These are phyloP conservation scores for Yamadazyma atlantica DNA, from an alignment of 1,139 yeast genomes.

Conservation along the genomic window DNA sequence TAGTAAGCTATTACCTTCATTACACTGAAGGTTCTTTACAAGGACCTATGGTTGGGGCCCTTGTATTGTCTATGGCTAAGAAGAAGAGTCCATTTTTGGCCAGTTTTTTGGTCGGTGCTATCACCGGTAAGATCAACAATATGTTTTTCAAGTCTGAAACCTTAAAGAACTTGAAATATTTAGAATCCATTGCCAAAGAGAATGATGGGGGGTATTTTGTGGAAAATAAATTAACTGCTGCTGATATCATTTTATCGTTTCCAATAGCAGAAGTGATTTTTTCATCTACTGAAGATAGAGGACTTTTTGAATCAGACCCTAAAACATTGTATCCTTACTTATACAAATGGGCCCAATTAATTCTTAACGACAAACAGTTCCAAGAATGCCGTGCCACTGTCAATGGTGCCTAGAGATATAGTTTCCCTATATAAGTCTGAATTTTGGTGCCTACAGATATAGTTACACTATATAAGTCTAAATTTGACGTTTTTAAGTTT, in stretches of 20 bases:
- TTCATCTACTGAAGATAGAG: constrained; percentile 14
- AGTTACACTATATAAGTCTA: not conserved
- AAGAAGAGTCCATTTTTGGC: constrained; percentile 30
- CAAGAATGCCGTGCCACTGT: constrained; percentile 16
- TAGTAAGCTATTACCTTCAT: constrained; percentile 36
- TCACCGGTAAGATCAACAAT: constrained; percentile 26
- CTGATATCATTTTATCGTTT: constrained; percentile 38
- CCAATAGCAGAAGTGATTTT: constrained; percentile 26
- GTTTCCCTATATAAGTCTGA: not conserved
- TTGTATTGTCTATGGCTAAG: constrained; percentile 28
- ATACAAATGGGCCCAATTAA: constrained; percentile 24
- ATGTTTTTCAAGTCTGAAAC: constrained; percentile 28
- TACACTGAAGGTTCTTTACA: constrained; percentile 43
- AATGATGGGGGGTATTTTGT: constrained; percentile 32
- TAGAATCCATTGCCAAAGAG: constrained; percentile 31
- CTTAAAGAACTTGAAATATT: constrained; percentile 24
- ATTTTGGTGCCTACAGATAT: constrained; percentile 2
- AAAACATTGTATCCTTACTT: constrained; percentile 23
- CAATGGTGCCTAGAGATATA: constrained; percentile 2
- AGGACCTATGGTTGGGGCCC: constrained; percentile 29
- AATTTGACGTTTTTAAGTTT: no score
- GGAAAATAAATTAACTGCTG: constrained; percentile 37
- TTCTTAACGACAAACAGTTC: constrained; percentile 19
- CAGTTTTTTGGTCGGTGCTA: constrained; percentile 22
- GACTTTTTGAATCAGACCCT: constrained; percentile 9